Percentiles rank a stretch among this genome's conserved stretches.
Evolutionary conservation across 2,329 filamentous ascomycete species (phyloP).

Genomic region (Teratosphaeria nubilosa): DNA sequence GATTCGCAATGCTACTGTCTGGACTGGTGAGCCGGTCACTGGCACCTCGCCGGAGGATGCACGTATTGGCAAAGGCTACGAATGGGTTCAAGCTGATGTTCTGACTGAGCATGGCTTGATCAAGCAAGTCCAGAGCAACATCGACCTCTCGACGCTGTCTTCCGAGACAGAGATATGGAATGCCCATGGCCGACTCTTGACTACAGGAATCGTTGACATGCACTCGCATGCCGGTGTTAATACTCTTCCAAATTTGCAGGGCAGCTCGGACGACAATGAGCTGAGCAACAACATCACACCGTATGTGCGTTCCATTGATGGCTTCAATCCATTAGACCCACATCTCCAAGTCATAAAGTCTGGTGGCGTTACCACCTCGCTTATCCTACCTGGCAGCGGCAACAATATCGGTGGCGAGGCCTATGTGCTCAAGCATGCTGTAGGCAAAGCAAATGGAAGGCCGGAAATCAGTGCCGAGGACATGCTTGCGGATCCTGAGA

Average conservation of each 20-base stretch:
- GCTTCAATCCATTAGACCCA: constrained; percentile 51
- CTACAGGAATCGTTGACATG: constrained; percentile 61
- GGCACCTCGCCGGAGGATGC: constrained; percentile 47
- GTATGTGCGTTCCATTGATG: constrained; percentile 57
- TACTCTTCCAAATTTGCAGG: constrained; percentile 45
- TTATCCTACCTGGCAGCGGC: constrained; percentile 58
- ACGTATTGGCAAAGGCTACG: constrained; percentile 48
- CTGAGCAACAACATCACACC: constrained; percentile 55
- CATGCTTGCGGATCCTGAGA: constrained; percentile 56
- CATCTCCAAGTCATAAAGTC: constrained; percentile 62
- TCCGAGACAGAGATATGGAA: constrained; percentile 45
- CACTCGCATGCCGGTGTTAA: constrained; percentile 56
- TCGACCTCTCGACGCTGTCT: constrained; percentile 32
- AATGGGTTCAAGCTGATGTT: constrained; percentile 52
- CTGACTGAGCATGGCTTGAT: constrained; percentile 53
- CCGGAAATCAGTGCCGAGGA: constrained; percentile 53
- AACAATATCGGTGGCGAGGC: constrained; percentile 64
- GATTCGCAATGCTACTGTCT: constrained; percentile 57
- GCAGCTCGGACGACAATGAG: constrained; percentile 54
- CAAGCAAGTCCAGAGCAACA: constrained; percentile 35
- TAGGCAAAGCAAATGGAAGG: constrained; percentile 50
- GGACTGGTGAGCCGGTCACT: constrained; percentile 51
- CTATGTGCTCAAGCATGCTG: constrained; percentile 57
- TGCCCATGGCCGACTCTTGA: constrained; percentile 51
- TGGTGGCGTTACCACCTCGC: constrained; percentile 59